phyloP scores from a whole-genome alignment of 345 rosid genomes.

The Excoecaria agallocha region DNA sequence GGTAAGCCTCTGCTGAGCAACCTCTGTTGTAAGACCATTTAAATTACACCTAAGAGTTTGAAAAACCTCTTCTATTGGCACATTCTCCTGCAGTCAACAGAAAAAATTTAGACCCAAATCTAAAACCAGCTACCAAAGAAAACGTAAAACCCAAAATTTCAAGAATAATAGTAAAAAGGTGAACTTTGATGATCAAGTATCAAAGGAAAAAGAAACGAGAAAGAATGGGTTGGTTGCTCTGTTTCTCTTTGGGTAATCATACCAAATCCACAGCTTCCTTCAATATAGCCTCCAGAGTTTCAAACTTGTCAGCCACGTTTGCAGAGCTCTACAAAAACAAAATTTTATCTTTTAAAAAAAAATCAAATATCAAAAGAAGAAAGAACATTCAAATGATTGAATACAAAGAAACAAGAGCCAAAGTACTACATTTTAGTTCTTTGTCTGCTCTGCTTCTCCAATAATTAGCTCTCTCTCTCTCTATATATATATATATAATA shows the following conservation, averaged over 20 bases:
- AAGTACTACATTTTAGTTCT: constrained; percentile 7
- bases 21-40: no score
- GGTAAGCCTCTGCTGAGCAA: no score
- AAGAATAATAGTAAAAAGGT: not conserved
- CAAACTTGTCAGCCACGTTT: constrained; percentile 46
- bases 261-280: constrained; percentile 76
- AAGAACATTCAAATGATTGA: not conserved
- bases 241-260: no score
- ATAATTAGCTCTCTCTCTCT: constrained; percentile 10
- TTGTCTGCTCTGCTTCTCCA: constrained; percentile 1
- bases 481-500: no score
- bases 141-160: not conserved
- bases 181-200: not conserved
- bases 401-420: constrained; percentile 1
- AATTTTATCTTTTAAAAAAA: no score
- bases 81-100: constrained; percentile 49
- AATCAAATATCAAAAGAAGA: no score
- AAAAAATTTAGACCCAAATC: constrained; percentile 22
- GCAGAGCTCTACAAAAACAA: constrained; percentile 13
- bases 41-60: no score
- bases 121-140: constrained; percentile 10
- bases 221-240: constrained; percentile 19
- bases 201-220: not conserved
- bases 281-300: constrained; percentile 55
- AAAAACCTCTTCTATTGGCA: constrained; percentile 60